These are phyloP conservation scores for Hypoxylon lenormandii DNA, from an alignment of 495 filamentous ascomycete species.

Conservation along the genomic window DNA sequence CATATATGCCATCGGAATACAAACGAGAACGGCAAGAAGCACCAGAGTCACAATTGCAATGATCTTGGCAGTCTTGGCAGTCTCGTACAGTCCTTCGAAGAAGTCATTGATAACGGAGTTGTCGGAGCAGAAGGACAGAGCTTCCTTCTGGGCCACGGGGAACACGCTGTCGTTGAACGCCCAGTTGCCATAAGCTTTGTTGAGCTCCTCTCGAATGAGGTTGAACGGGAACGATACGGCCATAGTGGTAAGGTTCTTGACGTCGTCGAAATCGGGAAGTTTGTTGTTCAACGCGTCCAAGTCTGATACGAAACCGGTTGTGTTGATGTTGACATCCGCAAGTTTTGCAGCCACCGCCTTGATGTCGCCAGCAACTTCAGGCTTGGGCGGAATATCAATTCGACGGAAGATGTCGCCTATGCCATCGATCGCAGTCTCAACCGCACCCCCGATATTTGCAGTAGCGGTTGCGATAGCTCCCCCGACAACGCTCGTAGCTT, in stretches of 20 bases:
- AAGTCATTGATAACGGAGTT: slow-evolving; percentile 87
- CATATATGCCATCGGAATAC: slow-evolving; percentile 78
- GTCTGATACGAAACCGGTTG: slow-evolving; percentile 70
- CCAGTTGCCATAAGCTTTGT: slow-evolving; percentile 74
- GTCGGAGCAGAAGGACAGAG: slow-evolving; percentile 86
- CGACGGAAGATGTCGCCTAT: slow-evolving; percentile 56
- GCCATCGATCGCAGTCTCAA: slow-evolving; percentile 55
- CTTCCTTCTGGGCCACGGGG: slow-evolving; percentile 81
- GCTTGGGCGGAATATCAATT: slow-evolving; percentile 49
- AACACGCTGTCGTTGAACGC: slow-evolving; percentile 80
- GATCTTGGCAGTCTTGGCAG: slow-evolving; percentile 72
- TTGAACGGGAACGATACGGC: slow-evolving; percentile 83
- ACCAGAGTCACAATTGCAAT: slow-evolving; percentile 79
- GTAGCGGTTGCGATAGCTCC: slow-evolving; percentile 62
- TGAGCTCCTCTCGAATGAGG: slow-evolving; percentile 75
- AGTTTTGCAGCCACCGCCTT: slow-evolving; percentile 62
- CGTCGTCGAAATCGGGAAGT: slow-evolving; percentile 84
- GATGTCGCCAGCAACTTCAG: slow-evolving; percentile 72
- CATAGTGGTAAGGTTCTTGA: slow-evolving; percentile 78
- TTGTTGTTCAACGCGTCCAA: slow-evolving; percentile 76
- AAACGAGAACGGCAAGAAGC: slow-evolving; percentile 75
- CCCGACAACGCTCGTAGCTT: slow-evolving; percentile 65
- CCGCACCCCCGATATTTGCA: slow-evolving; percentile 62
- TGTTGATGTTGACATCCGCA: slow-evolving; percentile 74
- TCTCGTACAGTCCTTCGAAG: slow-evolving; percentile 75